Conservation (phyloP, 2,329 filamentous ascomycete genomes). For the Colletotrichum kahawae region DNA sequence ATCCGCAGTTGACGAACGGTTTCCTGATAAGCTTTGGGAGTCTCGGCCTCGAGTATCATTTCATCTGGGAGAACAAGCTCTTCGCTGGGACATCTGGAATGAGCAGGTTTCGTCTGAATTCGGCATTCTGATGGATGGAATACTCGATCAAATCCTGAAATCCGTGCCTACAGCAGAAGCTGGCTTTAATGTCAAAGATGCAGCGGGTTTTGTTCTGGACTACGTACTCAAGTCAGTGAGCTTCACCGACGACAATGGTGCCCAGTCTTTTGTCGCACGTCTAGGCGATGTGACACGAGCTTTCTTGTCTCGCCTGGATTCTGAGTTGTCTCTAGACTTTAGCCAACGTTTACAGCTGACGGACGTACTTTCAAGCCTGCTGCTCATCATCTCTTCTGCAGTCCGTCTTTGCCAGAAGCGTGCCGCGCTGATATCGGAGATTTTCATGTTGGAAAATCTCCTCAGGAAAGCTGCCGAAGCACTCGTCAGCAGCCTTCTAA, state of each 20-base stretch:
- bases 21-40: conserved; percentile 32
- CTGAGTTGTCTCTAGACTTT: conserved; percentile 10
- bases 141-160: conserved; percentile 49
- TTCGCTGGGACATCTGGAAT: conserved; percentile 64
- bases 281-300: conserved; percentile 45
- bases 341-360: conserved; percentile 34
- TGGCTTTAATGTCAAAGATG: conserved; percentile 21
- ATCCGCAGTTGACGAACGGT: conserved; percentile 37
- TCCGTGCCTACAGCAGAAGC: neutral
- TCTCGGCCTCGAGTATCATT: conserved; percentile 43
- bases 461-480: conserved; percentile 47
- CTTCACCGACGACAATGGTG: conserved; percentile 37
- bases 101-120: conserved; percentile 65
- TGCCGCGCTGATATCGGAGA: conserved; percentile 34
- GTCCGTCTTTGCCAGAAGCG: conserved; percentile 43
- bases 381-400: conserved; percentile 42
- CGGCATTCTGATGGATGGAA: conserved; percentile 64
- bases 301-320: conserved; percentile 39
- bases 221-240: conserved; percentile 51
- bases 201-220: conserved; percentile 47
- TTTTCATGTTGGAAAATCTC: conserved; percentile 53
- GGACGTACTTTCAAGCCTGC: conserved; percentile 39
- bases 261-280: conserved; percentile 48
- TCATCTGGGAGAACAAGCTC: conserved; percentile 49
- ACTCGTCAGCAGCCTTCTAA: conserved; percentile 44